phyloP scores from a whole-genome alignment of 208 protist species.

The Angomonas ambiguus region DNA sequence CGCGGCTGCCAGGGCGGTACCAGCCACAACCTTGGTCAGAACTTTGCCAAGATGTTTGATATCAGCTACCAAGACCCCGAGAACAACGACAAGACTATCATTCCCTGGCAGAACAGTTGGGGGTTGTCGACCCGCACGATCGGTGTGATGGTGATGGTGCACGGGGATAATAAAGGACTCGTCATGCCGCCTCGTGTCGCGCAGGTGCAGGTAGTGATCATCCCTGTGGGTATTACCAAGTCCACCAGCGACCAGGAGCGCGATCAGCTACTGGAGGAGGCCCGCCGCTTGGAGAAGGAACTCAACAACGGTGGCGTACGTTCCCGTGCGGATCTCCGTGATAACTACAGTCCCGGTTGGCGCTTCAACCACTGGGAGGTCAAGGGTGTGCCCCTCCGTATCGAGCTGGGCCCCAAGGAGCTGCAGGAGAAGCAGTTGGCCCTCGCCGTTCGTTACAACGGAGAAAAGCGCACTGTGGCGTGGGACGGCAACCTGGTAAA shows the following conservation, averaged over 20 bases:
- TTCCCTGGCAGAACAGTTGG: slow-evolving; percentile 99
- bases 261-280: slow-evolving; percentile 46
- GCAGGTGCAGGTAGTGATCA: slow-evolving; percentile 92
- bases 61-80: slow-evolving; percentile 93
- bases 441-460: slow-evolving; percentile 62
- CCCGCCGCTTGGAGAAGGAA: slow-evolving; percentile 47
- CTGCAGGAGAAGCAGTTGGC: slow-evolving; percentile 61
- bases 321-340: slow-evolving; percentile 87
- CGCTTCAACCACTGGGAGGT: slow-evolving; percentile 99
- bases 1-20: slow-evolving; percentile 95
- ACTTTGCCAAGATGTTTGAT: slow-evolving; percentile 98
- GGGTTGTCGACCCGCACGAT: slow-evolving; percentile 97
- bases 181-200: slow-evolving; percentile 97
- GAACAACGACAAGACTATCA: slow-evolving; percentile 78
- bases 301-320: slow-evolving; percentile 80
- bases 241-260: slow-evolving; percentile 59
- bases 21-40: slow-evolving; percentile 96
- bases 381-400: slow-evolving; percentile 95
- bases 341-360: slow-evolving; percentile 96
- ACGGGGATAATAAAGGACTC: slow-evolving; percentile 98
- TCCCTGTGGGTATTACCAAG: slow-evolving; percentile 90
- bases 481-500: slow-evolving; percentile 41
- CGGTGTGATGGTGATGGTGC: slow-evolving; percentile 98
- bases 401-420: slow-evolving; percentile 98
- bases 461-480: slow-evolving; percentile 51